These are phyloP conservation scores for Cladosporium sp. DNA, from an alignment of 2,329 filamentous ascomycete species.

Conservation along the genomic window DNA sequence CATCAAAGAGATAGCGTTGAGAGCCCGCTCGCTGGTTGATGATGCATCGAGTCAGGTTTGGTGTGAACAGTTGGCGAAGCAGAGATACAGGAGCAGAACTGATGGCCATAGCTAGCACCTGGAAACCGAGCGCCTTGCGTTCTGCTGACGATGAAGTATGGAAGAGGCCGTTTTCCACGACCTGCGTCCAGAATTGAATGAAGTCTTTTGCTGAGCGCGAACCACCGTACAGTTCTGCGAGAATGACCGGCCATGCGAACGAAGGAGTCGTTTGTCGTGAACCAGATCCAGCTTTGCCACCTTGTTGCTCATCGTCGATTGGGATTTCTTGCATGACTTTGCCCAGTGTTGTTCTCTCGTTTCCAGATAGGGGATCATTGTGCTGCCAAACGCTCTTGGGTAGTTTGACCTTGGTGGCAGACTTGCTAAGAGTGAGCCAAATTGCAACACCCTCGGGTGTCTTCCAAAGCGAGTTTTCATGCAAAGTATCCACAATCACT, in stretches of 20 bases:
- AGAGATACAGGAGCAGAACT: constrained; percentile 46
- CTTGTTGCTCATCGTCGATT: constrained; percentile 40
- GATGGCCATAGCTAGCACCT: constrained; percentile 76
- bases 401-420: constrained; percentile 61
- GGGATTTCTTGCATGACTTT: constrained; percentile 76
- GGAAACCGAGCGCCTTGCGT: constrained; percentile 88
- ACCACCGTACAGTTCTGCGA: constrained; percentile 41
- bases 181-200: constrained; percentile 76
- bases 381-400: constrained; percentile 69
- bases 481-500: constrained; percentile 24
- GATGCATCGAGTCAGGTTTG: constrained; percentile 75
- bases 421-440: constrained; percentile 68
- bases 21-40: constrained; percentile 77
- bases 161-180: constrained; percentile 84
- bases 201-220: constrained; percentile 45
- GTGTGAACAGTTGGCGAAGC: constrained; percentile 66
- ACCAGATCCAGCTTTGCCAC: constrained; percentile 53
- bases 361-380: constrained; percentile 66
- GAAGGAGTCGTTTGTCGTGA: constrained; percentile 68
- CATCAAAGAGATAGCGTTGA: constrained; percentile 74
- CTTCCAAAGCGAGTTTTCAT: constrained; percentile 59
- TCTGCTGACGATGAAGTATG: constrained; percentile 76
- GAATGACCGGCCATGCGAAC: constrained; percentile 80
- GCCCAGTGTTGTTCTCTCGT: constrained; percentile 65
- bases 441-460: constrained; percentile 86